Evolutionary conservation across 495 filamentous ascomycete genomes (phyloP), one percentile per base, ranked within the genome.

Genomic region (Penicillium daleae): DNA sequence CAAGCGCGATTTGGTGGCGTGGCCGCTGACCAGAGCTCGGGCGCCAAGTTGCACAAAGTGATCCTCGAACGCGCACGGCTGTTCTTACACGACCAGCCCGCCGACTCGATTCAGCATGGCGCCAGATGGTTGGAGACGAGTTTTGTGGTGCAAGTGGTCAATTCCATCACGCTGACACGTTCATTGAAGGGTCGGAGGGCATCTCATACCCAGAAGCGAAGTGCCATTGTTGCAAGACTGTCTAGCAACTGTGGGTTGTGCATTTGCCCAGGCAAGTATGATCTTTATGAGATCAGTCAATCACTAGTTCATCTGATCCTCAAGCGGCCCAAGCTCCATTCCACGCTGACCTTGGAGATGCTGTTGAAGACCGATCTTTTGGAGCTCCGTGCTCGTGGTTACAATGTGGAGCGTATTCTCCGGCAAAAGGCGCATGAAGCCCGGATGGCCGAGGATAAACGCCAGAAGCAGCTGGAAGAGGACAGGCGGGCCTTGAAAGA

Each of bases 371-470:
- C 85, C n/a, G 90, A 91, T 62, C 78, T 99, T 12, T 79, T 88
- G 39, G 86, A 92, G 62, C 78, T 99, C 10, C 87, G 87, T 66
- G 83, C 82, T 24, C 90, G 93, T 60, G 95, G 95, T 4, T 97
- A 95, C 77, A 98, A 99, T 65, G 95, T 98, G 42, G 91, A 95
- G 58, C 87, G 95, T 17, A 97, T 98, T 67, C 81, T 99, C 21
- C 86, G 89, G 32, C 86, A 87, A 33, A 93, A 92, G 74, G 92
- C 88, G 12, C 89, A 89, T 6, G 93, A 98, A 71, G 89, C 90
- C 15, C 83, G 90, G 29, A 87, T 97, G 66, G 92, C 91, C 6
- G 91, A 97, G 65, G 88, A 92, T 66, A 85, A 90, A 63, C 84
- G 90, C 19, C 85, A 88, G 69, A 90, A 89, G 66, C 87, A 92